Base-by-base conservation (phyloP, 805 yeast genomes). In the Clavispora fructus region DNA sequence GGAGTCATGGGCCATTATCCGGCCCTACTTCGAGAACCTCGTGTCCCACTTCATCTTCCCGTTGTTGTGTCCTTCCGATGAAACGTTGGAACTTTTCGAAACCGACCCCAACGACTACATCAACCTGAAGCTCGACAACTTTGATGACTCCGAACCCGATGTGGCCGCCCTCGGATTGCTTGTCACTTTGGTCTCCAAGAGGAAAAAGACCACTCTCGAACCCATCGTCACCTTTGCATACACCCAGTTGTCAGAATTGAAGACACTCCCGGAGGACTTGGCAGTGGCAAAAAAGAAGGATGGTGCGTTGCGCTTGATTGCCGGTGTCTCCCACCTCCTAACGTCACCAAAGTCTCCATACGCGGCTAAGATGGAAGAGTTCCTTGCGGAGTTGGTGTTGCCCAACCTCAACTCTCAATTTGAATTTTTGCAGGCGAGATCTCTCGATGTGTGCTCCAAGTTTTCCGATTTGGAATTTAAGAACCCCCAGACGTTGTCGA, bases 41-140 rank as follows among this genome's bases (percentile, higher is more conserved):
- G 69, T 92, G 31, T 68, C 82, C 11, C 89, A 84, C 54, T 80
- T 92, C 45, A 74, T 92, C 9, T 85, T 77, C 64, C 96, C 96
- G 2, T 67, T 85, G 46, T 65, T 92, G 47, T 79, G 90, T 53
- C 86, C 94, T 1, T 73, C 77, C 7, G 83, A 82, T 44, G 81
- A 77, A 7, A 79, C 81, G 16, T 68, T 88, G 46, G 95, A 87
- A 53, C 65, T 79, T 5, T 91, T 87, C 67, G 95, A 89, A 51
- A 81, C 77, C 50, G 97, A 91, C 56, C 97, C 97, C 4, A 85
- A 80, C 46, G 97, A 90, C 61, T 94, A 88, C 62, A 81, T 92
- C 45, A 87, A 88, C 62, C 72, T 82, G 43, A 78, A 78, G 44
- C 74, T 89, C 50, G 73, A 69, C 52, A 55, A 61, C 31, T 63